Base-by-base conservation (phyloP, 139 green algal genomes). In the Chlamydomonas urium region DNA sequence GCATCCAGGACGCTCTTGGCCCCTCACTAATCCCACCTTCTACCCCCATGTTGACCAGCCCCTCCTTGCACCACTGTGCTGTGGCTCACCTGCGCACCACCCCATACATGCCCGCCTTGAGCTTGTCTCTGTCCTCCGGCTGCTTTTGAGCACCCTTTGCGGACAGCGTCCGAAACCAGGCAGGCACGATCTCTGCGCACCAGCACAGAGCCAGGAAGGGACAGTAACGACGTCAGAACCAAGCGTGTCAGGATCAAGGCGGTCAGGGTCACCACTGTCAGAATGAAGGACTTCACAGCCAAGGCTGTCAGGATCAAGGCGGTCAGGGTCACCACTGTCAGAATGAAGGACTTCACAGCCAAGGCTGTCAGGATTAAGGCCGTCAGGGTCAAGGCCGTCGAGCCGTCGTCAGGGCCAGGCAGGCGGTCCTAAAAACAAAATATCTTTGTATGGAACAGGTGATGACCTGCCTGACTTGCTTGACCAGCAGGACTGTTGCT, bases 81-180 rank as follows among this genome's bases (percentile, higher is more conserved):
- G 56, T 31, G 24, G 10, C 32, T 23, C 60, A 67, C 60, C 66
- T 90, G 67, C 93, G 86, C 28, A 98, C 84, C 3, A 93, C 90
- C 4, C 79, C 83, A 68, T 91, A 98, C 76, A 89, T 85, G 29
- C 91, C 93, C 3, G 42, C 74, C 67, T 80, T 85, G 31, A 90
- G 83, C 73, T 87, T 82, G 57, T 74, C 77, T 4, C 62, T 38
- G n/a, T 70, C 71, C 33, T 73, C 68, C 75, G 32, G 59, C 75
- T 29, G 69, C 61, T 8, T 48, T 29, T 47, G 21, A 26, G 48
- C 56, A 24, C 57, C 66, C 37, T 75, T 75, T 26, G 69, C 4
- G 0, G 65, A 59, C 57, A 79, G 48, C 1, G 63, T 47, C 32
- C 34, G 34, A 71, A 81, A 81, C 76, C 76, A 81, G 6, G 24